A percentile compares a stretch with the other conserved stretches of the same genome.
phyloP scores from a whole-genome alignment of 305 asterid genomes.

The Ruellia speciosa region DNA sequence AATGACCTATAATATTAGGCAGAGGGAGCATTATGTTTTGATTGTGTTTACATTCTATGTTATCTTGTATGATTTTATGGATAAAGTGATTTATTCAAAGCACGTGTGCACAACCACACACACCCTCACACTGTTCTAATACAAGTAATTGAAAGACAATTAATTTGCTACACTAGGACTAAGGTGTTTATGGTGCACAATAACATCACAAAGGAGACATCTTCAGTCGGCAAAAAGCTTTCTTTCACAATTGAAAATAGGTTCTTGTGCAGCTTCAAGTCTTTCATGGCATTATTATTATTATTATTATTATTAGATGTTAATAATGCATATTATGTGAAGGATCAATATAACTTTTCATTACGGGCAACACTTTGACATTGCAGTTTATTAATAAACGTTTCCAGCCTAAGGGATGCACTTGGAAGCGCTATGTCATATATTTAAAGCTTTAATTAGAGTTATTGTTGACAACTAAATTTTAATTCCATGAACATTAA shows the following conservation, averaged over 20 bases:
- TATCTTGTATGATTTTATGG: no score
- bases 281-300: no score
- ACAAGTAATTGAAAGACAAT: background rate
- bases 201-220: background rate
- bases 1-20: no score
- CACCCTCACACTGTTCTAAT: background rate
- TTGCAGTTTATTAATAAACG: background rate
- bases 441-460: background rate
- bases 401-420: constrained; percentile 1
- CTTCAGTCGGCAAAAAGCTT: background rate
- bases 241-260: background rate
- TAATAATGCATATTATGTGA: no score
- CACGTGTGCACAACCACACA: no score
- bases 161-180: background rate
- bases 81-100: no score
- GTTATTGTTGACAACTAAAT: constrained; percentile 2
- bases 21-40: no score
- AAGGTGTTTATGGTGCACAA: constrained; percentile 1
- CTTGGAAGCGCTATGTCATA: background rate
- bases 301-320: no score
- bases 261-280: background rate
- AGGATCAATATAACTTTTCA: background rate
- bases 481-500: constrained; percentile 1
- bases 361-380: background rate
- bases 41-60: no score